Evolutionary conservation across 805 yeast genomes (phyloP), one percentile per base, ranked within the genome.

Genomic region (Yamadazyma phyllophila): DNA sequence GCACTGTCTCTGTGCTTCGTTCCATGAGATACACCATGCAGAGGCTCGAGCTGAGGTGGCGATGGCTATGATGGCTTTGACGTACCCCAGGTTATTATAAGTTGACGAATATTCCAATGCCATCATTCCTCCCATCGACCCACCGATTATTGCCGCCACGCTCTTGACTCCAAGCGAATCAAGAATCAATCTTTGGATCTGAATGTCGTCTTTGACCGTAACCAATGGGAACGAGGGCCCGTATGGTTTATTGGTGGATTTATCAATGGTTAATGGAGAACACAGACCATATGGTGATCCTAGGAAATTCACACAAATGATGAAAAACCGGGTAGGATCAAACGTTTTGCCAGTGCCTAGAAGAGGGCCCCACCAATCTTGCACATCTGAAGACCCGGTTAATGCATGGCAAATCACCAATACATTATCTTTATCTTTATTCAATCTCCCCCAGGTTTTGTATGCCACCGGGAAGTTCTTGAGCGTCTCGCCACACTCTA

Each of bases 21-120:
- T 92, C 99, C 99, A 94, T 3, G 96, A 88, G 34, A 94, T 94
- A 54, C 98, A 94, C 99, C 99, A 94, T 0, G 99, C 99, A 2
- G 96, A 85, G 36, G 91, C 96, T 59, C 95, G 76, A 0, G 98
- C 97, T 20, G 95, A 82, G 0, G 98, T 92, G 1, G 99, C 99
- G 44, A 92, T 67, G 0, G 97, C 92, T 11, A 92, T 83, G 16
- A 87, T 72, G 35, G 78, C 71, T 48, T 77, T 76, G 29, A 94
- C 96, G 60, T 80, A 94, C 2, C 74, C 77, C 1, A 71, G 62
- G 3, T 85, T 85, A 45, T 80, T 83, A 61, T 78, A 88, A 2
- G 67, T 66, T 1, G 73, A 60, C 2, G 90, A 80, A 78, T 88
- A 94, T 63, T 94, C 99, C 56, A 94, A 69, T 0, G 91, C 89